Conservation (phyloP, 163 green algal genomes). For the Scenedesmus sp. region DNA sequence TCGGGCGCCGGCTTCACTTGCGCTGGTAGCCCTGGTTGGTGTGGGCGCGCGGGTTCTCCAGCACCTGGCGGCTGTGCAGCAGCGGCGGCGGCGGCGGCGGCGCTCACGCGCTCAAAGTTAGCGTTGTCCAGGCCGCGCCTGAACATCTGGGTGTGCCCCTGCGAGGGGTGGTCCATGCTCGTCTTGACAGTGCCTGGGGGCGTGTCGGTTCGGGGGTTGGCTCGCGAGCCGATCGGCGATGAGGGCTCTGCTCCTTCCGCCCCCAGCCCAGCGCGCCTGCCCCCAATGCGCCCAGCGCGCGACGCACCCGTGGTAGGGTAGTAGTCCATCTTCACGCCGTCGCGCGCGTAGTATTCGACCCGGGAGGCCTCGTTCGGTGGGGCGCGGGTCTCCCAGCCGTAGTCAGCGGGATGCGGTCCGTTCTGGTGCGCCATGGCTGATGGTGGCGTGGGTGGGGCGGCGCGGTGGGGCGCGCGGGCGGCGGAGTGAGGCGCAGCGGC, state of each 20-base stretch:
- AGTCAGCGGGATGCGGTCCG: conserved; percentile 43
- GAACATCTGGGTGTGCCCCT: conserved; percentile 72
- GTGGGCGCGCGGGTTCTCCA: conserved; percentile 60
- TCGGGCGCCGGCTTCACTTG: conserved; percentile 45
- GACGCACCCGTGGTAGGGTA: conserved; percentile 52
- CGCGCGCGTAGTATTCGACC: conserved; percentile 51
- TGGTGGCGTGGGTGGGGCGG: not conserved
- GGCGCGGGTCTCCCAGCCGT: conserved; percentile 48
- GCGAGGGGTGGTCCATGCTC: conserved; percentile 61
- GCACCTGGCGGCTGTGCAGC: too few relatives aligned
- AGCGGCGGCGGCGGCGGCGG: too few relatives aligned
- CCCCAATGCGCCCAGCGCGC: too few relatives aligned
- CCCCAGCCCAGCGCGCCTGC: too few relatives aligned
- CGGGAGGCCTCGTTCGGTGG: conserved; percentile 46
- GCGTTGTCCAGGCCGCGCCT: conserved; percentile 47
- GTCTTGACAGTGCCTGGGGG: conserved; percentile 70
- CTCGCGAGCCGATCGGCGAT: too few relatives aligned
- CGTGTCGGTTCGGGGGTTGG: too few relatives aligned
- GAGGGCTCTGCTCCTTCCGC: too few relatives aligned
- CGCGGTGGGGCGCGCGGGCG: too few relatives aligned
- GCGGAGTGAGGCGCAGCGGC: too few relatives aligned
- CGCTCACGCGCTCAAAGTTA: conserved; percentile 45
- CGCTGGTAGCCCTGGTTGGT: conserved; percentile 60
- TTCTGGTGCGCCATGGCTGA: conserved; percentile 10
- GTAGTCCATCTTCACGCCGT: conserved; percentile 62